Percentiles rank a stretch among this genome's conserved stretches.
phyloP scores from a whole-genome alignment of 2,329 filamentous ascomycete species.

The Penicillium janthinellum region DNA sequence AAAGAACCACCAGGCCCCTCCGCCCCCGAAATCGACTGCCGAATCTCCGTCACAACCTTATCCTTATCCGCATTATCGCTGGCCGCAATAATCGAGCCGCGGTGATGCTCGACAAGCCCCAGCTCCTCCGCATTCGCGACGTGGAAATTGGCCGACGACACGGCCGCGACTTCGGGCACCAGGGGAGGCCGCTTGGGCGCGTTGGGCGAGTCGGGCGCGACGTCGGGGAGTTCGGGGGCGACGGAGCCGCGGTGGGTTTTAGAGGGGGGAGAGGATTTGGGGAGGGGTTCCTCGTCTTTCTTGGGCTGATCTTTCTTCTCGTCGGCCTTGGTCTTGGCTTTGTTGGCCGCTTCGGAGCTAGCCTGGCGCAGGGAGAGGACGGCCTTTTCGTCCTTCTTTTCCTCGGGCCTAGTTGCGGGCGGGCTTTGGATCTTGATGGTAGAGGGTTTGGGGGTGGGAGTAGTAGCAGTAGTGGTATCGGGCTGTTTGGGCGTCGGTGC shows the following conservation, averaged over 20 bases:
- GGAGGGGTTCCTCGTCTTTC: conserved; percentile 10
- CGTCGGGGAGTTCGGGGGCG: conserved; percentile 33
- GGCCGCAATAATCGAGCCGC: conserved; percentile 39
- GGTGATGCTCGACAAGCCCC: conserved; percentile 44
- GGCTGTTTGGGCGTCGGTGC: conserved; percentile 28
- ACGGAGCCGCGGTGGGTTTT: conserved; percentile 34
- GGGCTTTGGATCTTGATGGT: conserved; percentile 48
- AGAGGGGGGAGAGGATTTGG: background rate
- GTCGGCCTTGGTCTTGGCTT: conserved; percentile 35
- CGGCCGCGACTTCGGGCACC: conserved; percentile 39
- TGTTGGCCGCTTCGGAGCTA: conserved; percentile 43
- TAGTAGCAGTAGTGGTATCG: conserved; percentile 20
- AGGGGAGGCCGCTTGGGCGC: conserved; percentile 33
- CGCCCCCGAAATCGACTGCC: conserved; percentile 38
- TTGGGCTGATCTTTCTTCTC: conserved; percentile 22
- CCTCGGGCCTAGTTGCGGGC: conserved; percentile 34
- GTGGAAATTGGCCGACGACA: conserved; percentile 43
- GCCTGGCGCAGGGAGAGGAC: conserved; percentile 48
- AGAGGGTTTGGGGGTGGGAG: conserved; percentile 32
- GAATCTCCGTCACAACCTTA: conserved; percentile 40
- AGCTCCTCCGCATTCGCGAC: conserved; percentile 39
- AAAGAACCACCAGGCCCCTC: conserved; percentile 28
- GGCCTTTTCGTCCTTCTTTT: conserved; percentile 41
- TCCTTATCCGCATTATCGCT: conserved; percentile 38
- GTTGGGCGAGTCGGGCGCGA: conserved; percentile 22